Conservation (phyloP, 2,329 filamentous ascomycete genomes). For the Clarireedia paspali region DNA sequence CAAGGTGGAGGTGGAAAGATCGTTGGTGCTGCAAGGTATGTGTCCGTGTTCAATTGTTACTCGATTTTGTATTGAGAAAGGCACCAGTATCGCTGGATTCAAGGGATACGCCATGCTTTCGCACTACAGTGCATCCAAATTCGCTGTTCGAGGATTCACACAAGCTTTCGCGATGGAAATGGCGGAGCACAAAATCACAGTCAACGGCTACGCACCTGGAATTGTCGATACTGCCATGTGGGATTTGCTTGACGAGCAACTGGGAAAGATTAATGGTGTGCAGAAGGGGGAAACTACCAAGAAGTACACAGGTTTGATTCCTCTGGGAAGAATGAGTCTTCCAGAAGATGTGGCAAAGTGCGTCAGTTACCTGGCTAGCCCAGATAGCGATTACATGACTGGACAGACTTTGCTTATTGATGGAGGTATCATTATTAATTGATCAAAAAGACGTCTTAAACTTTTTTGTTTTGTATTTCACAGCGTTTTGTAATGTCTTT, state of each 20-base stretch:
- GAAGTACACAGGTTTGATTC: constrained; percentile 47
- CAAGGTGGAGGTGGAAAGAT: constrained; percentile 41
- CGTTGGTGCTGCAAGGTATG: constrained; percentile 24
- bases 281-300: constrained; percentile 47
- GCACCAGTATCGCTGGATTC: constrained; percentile 45
- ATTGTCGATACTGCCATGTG: constrained; percentile 63
- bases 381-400: constrained; percentile 56
- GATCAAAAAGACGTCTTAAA: background rate
- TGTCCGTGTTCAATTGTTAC: background rate
- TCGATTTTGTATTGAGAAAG: background rate
- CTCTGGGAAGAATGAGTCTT: constrained; percentile 48
- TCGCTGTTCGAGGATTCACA: constrained; percentile 57
- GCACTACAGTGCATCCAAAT: constrained; percentile 60
- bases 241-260: constrained; percentile 56
- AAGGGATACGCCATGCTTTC: constrained; percentile 50
- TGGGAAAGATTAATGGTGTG: constrained; percentile 43
- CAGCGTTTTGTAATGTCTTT: too few species aligned
- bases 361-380: constrained; percentile 53
- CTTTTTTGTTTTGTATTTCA: too few species aligned
- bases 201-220: constrained; percentile 58
- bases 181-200: constrained; percentile 57
- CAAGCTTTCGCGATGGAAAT: constrained; percentile 61
- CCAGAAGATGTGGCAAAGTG: constrained; percentile 56
- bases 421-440: constrained; percentile 21
- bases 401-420: constrained; percentile 57